Evolutionary conservation across 2,329 filamentous ascomycete genomes (phyloP).

Genomic region (Cadophora luteo-olivacea): DNA sequence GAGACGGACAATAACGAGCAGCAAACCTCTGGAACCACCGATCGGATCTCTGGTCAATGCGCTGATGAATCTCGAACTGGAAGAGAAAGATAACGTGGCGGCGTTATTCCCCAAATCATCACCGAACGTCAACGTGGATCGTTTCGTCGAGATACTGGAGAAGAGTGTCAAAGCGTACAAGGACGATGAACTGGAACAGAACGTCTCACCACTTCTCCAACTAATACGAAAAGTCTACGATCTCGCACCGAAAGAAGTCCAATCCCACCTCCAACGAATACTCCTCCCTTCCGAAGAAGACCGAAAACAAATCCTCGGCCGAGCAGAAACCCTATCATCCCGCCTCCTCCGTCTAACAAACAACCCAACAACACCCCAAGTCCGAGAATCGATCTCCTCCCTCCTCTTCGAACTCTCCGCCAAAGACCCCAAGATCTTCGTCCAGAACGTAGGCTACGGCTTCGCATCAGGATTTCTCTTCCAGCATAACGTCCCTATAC

Average conservation of each 20-base stretch:
- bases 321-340: constrained; percentile 75
- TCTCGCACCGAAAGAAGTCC: constrained; percentile 67
- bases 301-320: constrained; percentile 77
- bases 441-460: constrained; percentile 92
- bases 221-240: constrained; percentile 75
- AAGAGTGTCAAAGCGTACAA: constrained; percentile 67
- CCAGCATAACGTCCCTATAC: constrained; percentile 81
- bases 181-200: constrained; percentile 74
- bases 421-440: constrained; percentile 78
- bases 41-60: constrained; percentile 78
- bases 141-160: constrained; percentile 74
- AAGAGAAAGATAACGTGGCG: constrained; percentile 52
- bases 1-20: constrained; percentile 60
- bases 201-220: constrained; percentile 75
- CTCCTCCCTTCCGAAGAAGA: constrained; percentile 82
- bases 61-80: constrained; percentile 78
- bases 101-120: constrained; percentile 71
- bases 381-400: constrained; percentile 77
- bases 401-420: constrained; percentile 89
- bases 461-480: constrained; percentile 91
- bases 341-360: constrained; percentile 80
- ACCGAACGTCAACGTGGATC: constrained; percentile 64
- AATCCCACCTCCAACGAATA: constrained; percentile 65
- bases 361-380: constrained; percentile 71
- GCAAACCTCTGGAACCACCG: constrained; percentile 75